phyloP scores from a whole-genome alignment of 2,329 filamentous ascomycete genomes.

The Waltergamsia citrina region DNA sequence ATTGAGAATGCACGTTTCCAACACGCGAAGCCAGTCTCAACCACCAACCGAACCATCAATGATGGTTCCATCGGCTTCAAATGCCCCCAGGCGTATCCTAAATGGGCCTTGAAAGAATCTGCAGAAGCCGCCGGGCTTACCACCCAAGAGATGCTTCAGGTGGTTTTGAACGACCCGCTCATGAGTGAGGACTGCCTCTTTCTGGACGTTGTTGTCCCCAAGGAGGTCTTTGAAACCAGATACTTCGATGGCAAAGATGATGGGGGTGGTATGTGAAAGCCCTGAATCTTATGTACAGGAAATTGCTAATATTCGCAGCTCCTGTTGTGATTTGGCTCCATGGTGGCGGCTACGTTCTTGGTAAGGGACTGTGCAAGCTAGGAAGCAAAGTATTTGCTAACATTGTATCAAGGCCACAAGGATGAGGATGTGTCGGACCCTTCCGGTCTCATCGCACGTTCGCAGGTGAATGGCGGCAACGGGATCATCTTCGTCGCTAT shows the following conservation, averaged over 20 bases:
- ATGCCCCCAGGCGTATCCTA: constrained; percentile 14
- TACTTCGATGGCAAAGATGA: no score
- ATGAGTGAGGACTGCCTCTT: constrained; percentile 33
- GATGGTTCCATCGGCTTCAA: constrained; percentile 11
- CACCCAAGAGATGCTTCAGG: background rate
- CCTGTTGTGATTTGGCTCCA: constrained; percentile 37
- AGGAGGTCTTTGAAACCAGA: constrained; percentile 19
- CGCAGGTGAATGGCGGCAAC: constrained; percentile 14
- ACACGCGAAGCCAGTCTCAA: constrained; percentile 13
- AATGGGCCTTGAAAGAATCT: constrained; percentile 6
- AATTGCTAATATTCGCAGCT: constrained; percentile 9
- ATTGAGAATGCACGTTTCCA: constrained; percentile 20
- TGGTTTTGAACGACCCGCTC: constrained; percentile 2
- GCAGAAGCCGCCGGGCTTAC: background rate
- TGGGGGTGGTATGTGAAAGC: no score
- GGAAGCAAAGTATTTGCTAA: no score
- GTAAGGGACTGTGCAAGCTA: no score
- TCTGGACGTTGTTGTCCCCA: constrained; percentile 32
- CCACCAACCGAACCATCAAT: constrained; percentile 17
- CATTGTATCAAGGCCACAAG: no score
- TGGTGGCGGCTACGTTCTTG: constrained; percentile 28
- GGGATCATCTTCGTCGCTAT: constrained; percentile 28
- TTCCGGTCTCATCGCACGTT: constrained; percentile 23
- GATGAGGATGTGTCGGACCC: constrained; percentile 19
- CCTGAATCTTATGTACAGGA: no score